Base-by-base conservation (phyloP, 208 protist species). In the Trypanosomatidae sp. region DNA sequence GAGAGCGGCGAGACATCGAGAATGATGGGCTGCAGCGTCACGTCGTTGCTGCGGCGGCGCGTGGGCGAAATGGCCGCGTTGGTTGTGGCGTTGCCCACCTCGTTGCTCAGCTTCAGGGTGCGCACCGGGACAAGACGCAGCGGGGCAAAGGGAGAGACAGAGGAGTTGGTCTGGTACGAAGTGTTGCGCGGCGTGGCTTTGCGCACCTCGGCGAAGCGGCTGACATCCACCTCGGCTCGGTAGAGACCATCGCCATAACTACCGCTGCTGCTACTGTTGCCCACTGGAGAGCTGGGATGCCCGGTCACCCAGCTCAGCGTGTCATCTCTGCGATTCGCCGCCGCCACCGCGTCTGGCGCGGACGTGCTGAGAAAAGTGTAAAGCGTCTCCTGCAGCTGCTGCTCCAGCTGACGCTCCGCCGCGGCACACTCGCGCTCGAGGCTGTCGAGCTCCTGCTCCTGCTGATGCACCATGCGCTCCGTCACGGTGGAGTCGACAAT, bases 401-500 rank as follows among this genome's bases (percentile, higher is more conserved):
- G 4, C 74, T 92, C 84, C 17, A 93, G 58, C 44, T 59, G 22
- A 15, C 49, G 53, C 59, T 87, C 77, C 58, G 47, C 71, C 41
- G 50, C 71, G 2, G 39, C 47, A 36, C 65, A 77, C 62, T 74
- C 62, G n/a, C 52, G 58, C 67, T 85, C 87, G 3, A 90, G 70
- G 30, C 67, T 60, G 60, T 87, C 76, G 15, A 95, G 72, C 69
- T 91, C 89, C 19, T 77, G 19, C 71, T 93, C 74, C 68, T 95
- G 91, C 52, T 83, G 79, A 43, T 87, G 74, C 5, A 95, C 83
- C 62, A 93, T 71, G 5, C 70, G 69, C 69, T 89, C 73, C 52
- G 87, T 92, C 4, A 93, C 69, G 15, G 81, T 73, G 17, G 83
- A 85, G 71, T 85, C 82, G 12, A 95, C 89, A n/a, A 95, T 81